Evolutionary conservation across 345 rosid species (phyloP), one percentile per base, ranked within the genome.

Genomic region (Gossypium sturtianum): DNA sequence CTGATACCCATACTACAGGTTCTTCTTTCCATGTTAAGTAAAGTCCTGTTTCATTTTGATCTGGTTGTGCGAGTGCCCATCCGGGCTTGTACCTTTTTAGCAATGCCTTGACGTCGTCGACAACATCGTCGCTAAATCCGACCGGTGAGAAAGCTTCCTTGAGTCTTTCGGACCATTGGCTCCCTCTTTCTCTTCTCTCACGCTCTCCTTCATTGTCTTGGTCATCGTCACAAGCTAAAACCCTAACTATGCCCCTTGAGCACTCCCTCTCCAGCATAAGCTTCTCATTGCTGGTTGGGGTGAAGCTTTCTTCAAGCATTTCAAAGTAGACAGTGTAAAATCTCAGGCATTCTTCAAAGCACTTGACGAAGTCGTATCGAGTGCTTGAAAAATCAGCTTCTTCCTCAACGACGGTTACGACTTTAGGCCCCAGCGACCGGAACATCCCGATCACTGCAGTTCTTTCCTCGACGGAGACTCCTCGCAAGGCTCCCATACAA

Each of bases 21-120:
- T 89, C 91, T 0, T 90, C 91, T 72, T 90, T 90, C 96, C 96
- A 89, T 74, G 90, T 78, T 66, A 89, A 83, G 80, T 82, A 87
- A 51, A 89, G 66, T 71, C 93, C 96, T 27, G 80, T 45, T 49
- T 56, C 56, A 1, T 71, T 58, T 41, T 86, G 63, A 3, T 82
- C 84, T 38, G 89, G 82, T 0, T 75, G 77, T 65, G 74, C 74
- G 10, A 88, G 79, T 47, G 82, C 81, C 96, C 96, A 90, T 3
- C 93, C 91, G 3, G 81, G 41, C 61, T 58, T 75, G 75, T 90
- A 89, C 76, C 96, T 85, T 82, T 86, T 90, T 3, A 89, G 87
- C 82, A 90, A 84, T 3, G 96, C 90, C 78, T 80, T 89, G 71
- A 90, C 91, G 72, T 90, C 96, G 62, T 87, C 96, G 8, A 87